Base-by-base conservation (phyloP, 805 yeast genomes). In the Schizosaccharomyces osmophilus region DNA sequence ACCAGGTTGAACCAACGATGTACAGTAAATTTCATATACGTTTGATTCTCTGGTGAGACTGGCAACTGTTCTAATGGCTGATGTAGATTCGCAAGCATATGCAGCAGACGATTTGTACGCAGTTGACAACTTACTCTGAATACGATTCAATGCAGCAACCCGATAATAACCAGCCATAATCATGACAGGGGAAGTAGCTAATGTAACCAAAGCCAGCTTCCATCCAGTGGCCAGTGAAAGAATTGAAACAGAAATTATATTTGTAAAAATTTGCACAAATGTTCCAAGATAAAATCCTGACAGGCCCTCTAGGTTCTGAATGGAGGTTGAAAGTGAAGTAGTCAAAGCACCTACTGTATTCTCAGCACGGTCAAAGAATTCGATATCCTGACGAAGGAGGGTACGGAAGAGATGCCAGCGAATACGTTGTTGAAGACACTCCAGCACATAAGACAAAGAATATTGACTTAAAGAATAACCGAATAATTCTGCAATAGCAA, bases 31-130 rank as follows among this genome's bases (percentile, higher is more conserved):
- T 2, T 64, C 66, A 54, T 66, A 64, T 5, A 74, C 76, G 19
- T 71, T 72, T 31, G 67, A 70, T 62, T 74, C 77, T 13, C 77
- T 71, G 9, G 77, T 74, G 48, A 74, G 64, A 19, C 76, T 67
- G 54, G 72, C 73, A 8, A 74, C 77, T 17, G 77, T 74, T 45
- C 77, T 69, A 22, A 74, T 73, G 9, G 77, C 70, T 6, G 70
- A 65, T 2, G 75, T 71, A 45, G 69, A 71, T 63, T 73, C 75
- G 57, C 76, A 70, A 2, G 77, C 77, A 64, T 70, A 70, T 19
- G 73, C 64, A 11, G 76, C 77, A 22, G 75, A 71, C 39, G 68
- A 66, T 59, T 72, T 72, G 61, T 74, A 73, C 4, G 72, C 72
- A 43, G 64, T 64, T 62, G 73, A 71, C 5, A 73, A 72, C 19